A percentile compares a stretch with the other conserved stretches of the same genome.
Evolutionary conservation across 2,329 filamentous ascomycete genomes (phyloP).

Genomic region (Apiospora sp.): DNA sequence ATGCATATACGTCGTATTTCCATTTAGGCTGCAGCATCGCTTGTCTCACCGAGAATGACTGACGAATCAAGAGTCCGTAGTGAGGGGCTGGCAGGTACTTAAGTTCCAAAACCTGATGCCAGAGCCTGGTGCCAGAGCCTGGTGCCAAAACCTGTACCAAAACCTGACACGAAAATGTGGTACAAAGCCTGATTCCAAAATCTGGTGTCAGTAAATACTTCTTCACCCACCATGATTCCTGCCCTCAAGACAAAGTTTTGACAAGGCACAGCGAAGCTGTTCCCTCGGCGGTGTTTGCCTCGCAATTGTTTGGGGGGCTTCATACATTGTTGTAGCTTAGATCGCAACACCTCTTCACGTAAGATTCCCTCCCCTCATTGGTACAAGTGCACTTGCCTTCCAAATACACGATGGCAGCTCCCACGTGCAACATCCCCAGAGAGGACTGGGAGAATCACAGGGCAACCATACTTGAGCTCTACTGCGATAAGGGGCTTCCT

Average conservation of each 20-base stretch:
- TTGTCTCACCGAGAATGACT: neutral
- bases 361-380: too few species aligned
- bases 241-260: too few species aligned
- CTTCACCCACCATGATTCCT: neutral
- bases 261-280: too few species aligned
- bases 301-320: too few species aligned
- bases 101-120: neutral
- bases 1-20: neutral
- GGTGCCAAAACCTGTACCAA: conserved; percentile 14
- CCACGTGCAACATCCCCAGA: neutral
- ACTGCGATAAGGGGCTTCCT: neutral
- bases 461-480: neutral
- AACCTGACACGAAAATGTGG: neutral
- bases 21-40: too few species aligned
- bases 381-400: too few species aligned
- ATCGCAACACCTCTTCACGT: too few species aligned
- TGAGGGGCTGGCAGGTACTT: too few species aligned
- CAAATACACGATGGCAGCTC: neutral
- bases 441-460: neutral
- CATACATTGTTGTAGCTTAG: too few species aligned
- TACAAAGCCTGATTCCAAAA: neutral
- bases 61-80: neutral
- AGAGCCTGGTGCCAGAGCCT: neutral
- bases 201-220: neutral
- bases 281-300: too few species aligned